phyloP scores from a whole-genome alignment of 1,284 basidiomycete species.

The Trametes versicolor region DNA sequence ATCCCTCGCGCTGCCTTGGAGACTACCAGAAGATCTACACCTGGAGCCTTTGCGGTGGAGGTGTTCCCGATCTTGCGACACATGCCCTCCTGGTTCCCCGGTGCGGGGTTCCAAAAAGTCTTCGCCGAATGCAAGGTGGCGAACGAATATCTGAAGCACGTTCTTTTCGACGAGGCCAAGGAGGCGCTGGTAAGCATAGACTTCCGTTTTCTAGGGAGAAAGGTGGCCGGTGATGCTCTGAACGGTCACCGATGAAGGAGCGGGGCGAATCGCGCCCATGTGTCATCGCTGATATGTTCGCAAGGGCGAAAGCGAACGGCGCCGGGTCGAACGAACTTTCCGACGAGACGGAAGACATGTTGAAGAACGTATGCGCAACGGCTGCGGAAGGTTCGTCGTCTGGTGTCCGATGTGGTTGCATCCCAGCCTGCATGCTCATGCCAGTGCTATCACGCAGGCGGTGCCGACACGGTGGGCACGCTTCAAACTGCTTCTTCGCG shows the following conservation, averaged over 20 bases:
- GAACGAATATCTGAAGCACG: slow-evolving; percentile 12
- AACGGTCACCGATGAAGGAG: not conserved
- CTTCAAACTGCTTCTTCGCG: not conserved
- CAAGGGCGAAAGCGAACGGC: not conserved
- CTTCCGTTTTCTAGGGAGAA: too few species aligned
- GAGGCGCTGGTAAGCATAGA: slow-evolving; percentile 2
- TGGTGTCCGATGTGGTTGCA: too few species aligned
- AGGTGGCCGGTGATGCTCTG: too few species aligned
- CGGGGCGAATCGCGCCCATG: slow-evolving; percentile 1
- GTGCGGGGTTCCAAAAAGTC: slow-evolving; percentile 19
- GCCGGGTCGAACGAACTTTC: not conserved
- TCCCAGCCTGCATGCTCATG: too few species aligned
- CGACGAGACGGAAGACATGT: not conserved
- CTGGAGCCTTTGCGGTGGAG: slow-evolving; percentile 29
- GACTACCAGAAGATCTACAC: not conserved
- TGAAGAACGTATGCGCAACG: slow-evolving; percentile 6
- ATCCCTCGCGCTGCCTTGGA: slow-evolving; percentile 15
- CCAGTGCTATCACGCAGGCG: slow-evolving; percentile 17
- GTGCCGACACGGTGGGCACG: slow-evolving; percentile 30
- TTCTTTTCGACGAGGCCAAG: slow-evolving; percentile 11
- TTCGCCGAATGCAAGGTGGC: slow-evolving; percentile 12
- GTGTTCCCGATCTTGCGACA: slow-evolving; percentile 27
- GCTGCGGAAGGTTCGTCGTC: slow-evolving; percentile 20
- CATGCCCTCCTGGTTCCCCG: slow-evolving; percentile 32
- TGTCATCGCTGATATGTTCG: not conserved